These are phyloP conservation scores for peach (Prunus persica) DNA, from an alignment of 306 rosid genomes.

Conservation along the genomic window DNA sequence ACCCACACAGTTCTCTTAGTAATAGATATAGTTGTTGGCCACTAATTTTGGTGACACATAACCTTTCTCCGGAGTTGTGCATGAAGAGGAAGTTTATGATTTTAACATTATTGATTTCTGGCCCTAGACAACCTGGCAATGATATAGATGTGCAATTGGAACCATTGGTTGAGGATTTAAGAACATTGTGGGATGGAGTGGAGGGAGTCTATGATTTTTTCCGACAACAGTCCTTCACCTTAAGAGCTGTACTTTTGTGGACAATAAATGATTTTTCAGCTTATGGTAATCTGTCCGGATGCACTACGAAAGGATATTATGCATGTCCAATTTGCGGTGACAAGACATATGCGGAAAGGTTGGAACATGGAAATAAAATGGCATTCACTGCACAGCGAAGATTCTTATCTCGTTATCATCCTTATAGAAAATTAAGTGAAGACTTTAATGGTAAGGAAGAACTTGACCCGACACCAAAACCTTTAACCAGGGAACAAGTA, in stretches of 20 bases:
- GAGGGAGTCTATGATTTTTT: background rate
- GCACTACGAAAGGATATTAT: background rate
- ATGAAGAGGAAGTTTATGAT: background rate
- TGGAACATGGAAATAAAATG: background rate
- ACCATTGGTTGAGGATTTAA: background rate
- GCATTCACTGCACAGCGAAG: background rate
- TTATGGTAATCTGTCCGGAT: background rate
- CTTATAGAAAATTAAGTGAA: background rate
- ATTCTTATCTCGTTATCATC: background rate
- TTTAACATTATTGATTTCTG: background rate
- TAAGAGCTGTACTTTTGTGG: background rate
- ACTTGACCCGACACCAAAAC: background rate
- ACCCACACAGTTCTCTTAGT: background rate
- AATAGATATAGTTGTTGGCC: too few species aligned
- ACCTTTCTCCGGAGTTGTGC: too few species aligned
- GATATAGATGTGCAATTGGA: constrained; percentile 6
- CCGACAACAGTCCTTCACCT: background rate
- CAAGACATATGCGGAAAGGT: background rate
- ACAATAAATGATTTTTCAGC: background rate
- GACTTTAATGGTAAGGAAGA: background rate
- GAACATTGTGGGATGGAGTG: background rate
- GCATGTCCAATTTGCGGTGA: background rate
- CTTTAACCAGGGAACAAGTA: background rate
- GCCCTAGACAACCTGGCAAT: background rate
- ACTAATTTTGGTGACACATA: too few species aligned